A percentile compares a stretch with the other conserved stretches of the same genome.
phyloP scores from a whole-genome alignment of 805 yeast species.

The Cyberlindnera meyerae region DNA sequence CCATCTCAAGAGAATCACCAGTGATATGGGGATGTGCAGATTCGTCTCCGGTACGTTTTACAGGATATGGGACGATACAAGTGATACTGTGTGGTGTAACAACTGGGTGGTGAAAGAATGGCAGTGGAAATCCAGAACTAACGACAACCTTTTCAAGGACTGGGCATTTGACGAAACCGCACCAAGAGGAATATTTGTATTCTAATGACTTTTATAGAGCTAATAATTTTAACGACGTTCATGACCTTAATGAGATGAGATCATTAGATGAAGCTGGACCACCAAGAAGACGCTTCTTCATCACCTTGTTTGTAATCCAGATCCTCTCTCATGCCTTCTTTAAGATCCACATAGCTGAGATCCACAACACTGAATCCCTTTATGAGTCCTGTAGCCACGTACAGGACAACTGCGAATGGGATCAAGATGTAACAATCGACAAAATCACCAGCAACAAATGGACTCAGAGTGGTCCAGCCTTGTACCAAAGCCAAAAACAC shows the following conservation, averaged over 20 bases:
- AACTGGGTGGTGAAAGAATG: slow-evolving; percentile 16
- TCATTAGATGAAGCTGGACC: no score
- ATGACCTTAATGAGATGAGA: neutral
- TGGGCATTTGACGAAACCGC: slow-evolving; percentile 7
- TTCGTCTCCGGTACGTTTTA: slow-evolving; percentile 1
- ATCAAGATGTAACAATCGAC: slow-evolving; percentile 61
- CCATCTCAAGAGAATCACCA: slow-evolving; percentile 10
- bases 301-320: slow-evolving; percentile 16
- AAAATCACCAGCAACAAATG: slow-evolving; percentile 43
- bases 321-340: slow-evolving; percentile 45
- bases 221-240: neutral
- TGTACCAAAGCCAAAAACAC: slow-evolving; percentile 41
- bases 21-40: slow-evolving; percentile 1
- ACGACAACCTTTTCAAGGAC: slow-evolving; percentile 4
- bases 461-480: slow-evolving; percentile 48
- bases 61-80: no score
- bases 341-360: slow-evolving; percentile 42
- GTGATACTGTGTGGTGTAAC: slow-evolving; percentile 11
- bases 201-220: neutral
- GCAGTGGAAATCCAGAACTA: slow-evolving; percentile 3
- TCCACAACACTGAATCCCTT: slow-evolving; percentile 38
- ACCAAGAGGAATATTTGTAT: slow-evolving; percentile 9
- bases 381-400: slow-evolving; percentile 35
- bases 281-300: no score
- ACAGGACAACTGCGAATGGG: slow-evolving; percentile 48